Conservation (phyloP, 192 early-diverging fungal genomes). For the Backusella westeae region DNA sequence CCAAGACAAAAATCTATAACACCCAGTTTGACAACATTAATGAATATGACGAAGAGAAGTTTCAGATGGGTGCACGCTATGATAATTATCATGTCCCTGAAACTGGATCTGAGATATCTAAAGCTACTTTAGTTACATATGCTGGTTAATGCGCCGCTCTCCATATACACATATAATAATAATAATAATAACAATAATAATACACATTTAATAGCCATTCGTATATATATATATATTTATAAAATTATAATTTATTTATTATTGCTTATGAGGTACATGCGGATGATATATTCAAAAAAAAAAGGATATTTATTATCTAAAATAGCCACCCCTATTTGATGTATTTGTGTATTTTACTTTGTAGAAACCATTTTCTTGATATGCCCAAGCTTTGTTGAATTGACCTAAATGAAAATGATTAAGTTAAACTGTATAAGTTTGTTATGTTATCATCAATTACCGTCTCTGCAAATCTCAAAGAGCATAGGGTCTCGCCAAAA, state of each 20-base stretch:
- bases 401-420: not conserved
- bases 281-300: not conserved
- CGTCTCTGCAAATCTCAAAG: constrained; percentile 94
- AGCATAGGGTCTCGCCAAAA: constrained; percentile 85
- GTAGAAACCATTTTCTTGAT: not conserved
- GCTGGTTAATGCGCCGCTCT: not conserved
- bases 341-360: not conserved
- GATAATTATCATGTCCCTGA: not conserved
- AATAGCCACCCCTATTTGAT: too few species aligned
- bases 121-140: not conserved
- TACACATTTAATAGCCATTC: not conserved
- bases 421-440: not conserved
- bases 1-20: not conserved
- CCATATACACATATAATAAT: too few species aligned
- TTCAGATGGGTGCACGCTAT: not conserved
- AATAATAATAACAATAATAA: not conserved
- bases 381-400: not conserved
- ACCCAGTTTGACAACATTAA: not conserved
- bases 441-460: constrained; percentile 37
- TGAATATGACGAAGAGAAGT: not conserved
- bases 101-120: not conserved
- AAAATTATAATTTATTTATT: too few species aligned
- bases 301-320: too few species aligned
- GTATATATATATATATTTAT: too few species aligned
- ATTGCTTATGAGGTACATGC: too few species aligned